Base-by-base conservation (phyloP, 164 flowering plant species). In the Vitis labrusca region DNA sequence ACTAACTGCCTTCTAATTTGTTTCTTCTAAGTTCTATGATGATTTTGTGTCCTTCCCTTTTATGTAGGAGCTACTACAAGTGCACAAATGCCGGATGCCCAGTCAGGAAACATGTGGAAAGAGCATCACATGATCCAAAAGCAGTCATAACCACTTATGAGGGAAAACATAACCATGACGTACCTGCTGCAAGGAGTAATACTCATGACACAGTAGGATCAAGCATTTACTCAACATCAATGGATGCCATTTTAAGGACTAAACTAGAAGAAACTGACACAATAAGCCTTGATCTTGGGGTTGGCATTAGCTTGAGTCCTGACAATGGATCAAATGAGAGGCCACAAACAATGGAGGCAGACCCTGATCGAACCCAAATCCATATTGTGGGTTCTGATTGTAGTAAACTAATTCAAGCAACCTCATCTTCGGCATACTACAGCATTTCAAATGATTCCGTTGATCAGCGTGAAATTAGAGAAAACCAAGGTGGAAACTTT, bases 141-240 rank as follows among this genome's bases (percentile, higher is more conserved):
- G 64, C 64, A 11, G 71, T 69, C 9, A 59, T 69, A 49, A 69
- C 71, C 29, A 69, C 71, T 6, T 69, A 59, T 15, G 71, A 69
- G 29, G 71, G 71, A 49, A 67, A 59, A 59, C 71, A 69, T 12
- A 69, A 47, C 54, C 71, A 69, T 51, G 71, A 69, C 9, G 71
- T 69, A 6, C 71, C 71, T 50, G 64, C 47, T 13, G 64, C 65
- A 29, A 51, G 50, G 23, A 23, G 57, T 30, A 55, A 58, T 48
- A 48, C 29, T 9, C 70, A 67, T 67, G 70, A 67, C 23, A 15
- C 61, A 29, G 62, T 51, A 10, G 70, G 67, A 51, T 4, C 67
- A 50, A 63, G 19, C 47, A 11, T 17, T 56, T 56, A 55, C n/a
- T 23, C 52, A 7, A n/a, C 44, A 1, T 27, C 57, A 6, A 14